Percentiles rank a stretch among this genome's conserved stretches.
Conservation (phyloP, 768 basidiomycete genomes). For the Tricholoma bakamatsutake region DNA sequence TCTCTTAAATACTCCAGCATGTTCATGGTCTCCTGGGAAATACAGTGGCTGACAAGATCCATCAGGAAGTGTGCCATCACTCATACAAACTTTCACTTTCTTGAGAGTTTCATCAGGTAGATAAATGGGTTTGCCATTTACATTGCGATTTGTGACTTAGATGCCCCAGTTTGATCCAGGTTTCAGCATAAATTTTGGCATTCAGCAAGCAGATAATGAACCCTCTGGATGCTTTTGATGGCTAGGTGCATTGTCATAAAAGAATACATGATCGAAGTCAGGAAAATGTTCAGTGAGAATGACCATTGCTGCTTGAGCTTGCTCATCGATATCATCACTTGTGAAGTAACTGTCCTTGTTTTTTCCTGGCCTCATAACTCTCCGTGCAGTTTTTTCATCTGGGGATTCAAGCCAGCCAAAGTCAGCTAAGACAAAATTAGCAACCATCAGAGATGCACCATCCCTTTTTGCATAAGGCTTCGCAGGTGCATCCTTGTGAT, state of each 20-base stretch:
- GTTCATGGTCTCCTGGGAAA: not conserved
- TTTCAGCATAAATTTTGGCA: not conserved
- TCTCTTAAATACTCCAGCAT: not conserved
- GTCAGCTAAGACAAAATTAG: not conserved
- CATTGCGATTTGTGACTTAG: not conserved
- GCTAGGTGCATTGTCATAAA: not conserved
- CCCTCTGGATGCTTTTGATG: not conserved
- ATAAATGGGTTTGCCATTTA: not conserved
- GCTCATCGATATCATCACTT: too few relatives aligned
- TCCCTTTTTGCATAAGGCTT: slow-evolving; percentile 20
- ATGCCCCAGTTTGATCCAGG: not conserved
- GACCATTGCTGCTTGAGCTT: not conserved
- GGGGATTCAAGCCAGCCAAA: not conserved
- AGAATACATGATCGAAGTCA: not conserved
- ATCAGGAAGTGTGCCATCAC: not conserved
- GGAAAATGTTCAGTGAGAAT: not conserved
- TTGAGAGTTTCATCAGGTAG: not conserved
- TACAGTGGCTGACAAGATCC: not conserved
- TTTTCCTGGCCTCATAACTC: not conserved
- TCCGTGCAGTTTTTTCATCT: not conserved
- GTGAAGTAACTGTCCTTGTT: too few relatives aligned
- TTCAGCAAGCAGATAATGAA: not conserved
- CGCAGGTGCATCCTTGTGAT: slow-evolving; percentile 10
- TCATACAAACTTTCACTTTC: not conserved
- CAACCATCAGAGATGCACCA: not conserved